Base-by-base conservation (phyloP, 176 grass and related monocot genomes). In the Musa troglodytarum region DNA sequence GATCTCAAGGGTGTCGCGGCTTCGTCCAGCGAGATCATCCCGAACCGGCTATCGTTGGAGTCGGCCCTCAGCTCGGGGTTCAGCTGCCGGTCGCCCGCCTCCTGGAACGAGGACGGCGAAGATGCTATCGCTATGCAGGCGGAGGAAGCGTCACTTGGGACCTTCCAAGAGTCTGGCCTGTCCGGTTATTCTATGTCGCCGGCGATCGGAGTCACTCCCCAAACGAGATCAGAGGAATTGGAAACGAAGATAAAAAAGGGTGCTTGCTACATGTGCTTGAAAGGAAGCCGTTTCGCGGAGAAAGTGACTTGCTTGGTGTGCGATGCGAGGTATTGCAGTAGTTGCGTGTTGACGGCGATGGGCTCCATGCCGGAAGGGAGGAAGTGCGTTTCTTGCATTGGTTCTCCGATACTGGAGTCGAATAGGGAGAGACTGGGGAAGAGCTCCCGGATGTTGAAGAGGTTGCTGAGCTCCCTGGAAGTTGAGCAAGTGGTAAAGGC, bases 311-410 rank as follows among this genome's bases (percentile, higher is more conserved):
- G 96, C 63, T 80, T 99, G 52, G 84, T 81, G 34, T 99, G 96
- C 70, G 86, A 79, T 6, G 90, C 88, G 17, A 84, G 85, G 22
- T 99, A 95, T 83, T 99, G 96, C 49, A 29, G 65, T 1, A 71
- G 78, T 0, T 99, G 96, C 65, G 75, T 99, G 19, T 70, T 99
- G 71, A 63, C 73, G 22, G 86, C 83, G 49, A 99, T 99, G 96
- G 91, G 96, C 10, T 99, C 96, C 75, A 99, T 99, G 96, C 96
- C 87, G 3, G 96, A 99, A 79, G 91, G 96, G 0, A 82, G 96
- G 61, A 95, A 99, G 78, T 99, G 91, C 61, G 56, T 89, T 8
- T 21, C 55, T 12, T 99, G 96, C 85, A 95, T 99, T 9, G 87
- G 88, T 3, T 58, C 55, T 21, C 91, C 96, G 1, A 79, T 99